Base-by-base conservation (phyloP, 345 rosid genomes). In the Moringa oleifera region DNA sequence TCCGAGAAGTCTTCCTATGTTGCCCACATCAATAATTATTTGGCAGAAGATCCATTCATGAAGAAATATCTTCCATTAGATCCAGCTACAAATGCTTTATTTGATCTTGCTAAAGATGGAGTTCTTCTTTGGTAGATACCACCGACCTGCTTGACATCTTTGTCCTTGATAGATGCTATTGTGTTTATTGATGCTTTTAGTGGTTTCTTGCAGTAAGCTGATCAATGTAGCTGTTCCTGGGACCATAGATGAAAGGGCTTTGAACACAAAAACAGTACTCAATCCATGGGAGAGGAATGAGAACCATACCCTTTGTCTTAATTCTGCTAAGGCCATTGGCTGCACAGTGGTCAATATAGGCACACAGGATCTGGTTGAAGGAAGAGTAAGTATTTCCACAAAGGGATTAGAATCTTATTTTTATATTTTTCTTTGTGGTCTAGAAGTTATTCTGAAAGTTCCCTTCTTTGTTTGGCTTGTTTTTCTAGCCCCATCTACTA, bases 231-330 rank as follows among this genome's bases (percentile, higher is more conserved):
- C 99, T 10, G 97, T 90, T 74, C 97, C 97, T 74, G 92, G 91
- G 63, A 94, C 97, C 61, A 94, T 94, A 28, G 99, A 94, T n/a
- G 99, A 94, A 73, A 77, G 99, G 64, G 99, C 99, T 66, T 85
- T 94, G 62, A 94, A 94, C 85, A 88, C 89, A 41, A 94, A 94
- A 78, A 59, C 64, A 56, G 77, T 59, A 41, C 87, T 90, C 31
- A 90, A 94, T 60, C 97, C 97, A 4, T 94, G 99, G 99, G 99
- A 94, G 75, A 86, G 96, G 75, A 94, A 94, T 76, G 99, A 94
- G 73, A 94, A 94, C 62, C 97, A 90, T 70, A 94, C 97, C 31
- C 96, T 94, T 45, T 85, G 93, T 69, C 99, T 94, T 55, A 94
- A 94, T 75, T 94, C 99, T 66, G 96, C 97, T 31, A 94, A 90